Conservation (phyloP, 495 filamentous ascomycete species). For the Parmelia sp. region DNA sequence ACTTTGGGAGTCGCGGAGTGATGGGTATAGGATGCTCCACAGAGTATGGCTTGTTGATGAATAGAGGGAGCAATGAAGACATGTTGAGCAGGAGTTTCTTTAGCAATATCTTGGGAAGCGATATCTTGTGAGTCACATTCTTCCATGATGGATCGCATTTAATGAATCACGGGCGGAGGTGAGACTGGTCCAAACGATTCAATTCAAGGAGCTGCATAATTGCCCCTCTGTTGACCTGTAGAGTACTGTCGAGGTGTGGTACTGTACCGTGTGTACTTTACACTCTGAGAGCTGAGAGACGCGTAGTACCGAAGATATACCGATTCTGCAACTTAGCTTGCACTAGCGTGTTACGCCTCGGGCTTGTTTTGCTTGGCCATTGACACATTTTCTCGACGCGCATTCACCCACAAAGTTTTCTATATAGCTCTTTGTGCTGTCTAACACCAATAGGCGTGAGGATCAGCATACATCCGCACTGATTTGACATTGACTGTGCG, state of each 20-base stretch:
- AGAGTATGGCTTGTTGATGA: conserved; percentile 50
- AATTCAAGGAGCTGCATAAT: too few species aligned
- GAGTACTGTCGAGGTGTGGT: too few species aligned
- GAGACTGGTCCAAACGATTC: too few species aligned
- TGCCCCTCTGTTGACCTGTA: too few species aligned
- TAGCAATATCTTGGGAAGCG: conserved; percentile 39
- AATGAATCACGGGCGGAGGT: too few species aligned
- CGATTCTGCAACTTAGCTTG: background rate
- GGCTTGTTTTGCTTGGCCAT: conserved; percentile 15
- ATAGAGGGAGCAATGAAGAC: conserved; percentile 80
- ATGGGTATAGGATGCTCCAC: conserved; percentile 76
- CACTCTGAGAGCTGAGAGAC: background rate
- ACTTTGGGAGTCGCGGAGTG: conserved; percentile 62
- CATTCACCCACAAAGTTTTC: background rate
- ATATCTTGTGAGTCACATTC: conserved; percentile 38
- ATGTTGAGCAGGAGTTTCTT: conserved; percentile 51
- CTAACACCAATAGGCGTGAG: background rate
- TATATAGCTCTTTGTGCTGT: conserved; percentile 4
- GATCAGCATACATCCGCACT: background rate
- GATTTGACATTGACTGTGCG: background rate
- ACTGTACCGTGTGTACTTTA: too few species aligned
- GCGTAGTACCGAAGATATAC: conserved; percentile 7
- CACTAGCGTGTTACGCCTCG: background rate
- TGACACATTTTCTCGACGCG: conserved; percentile 5
- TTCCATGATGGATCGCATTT: background rate